Conservation (phyloP, 1,139 yeast genomes). For the Sugiyamaella xylanicola region DNA sequence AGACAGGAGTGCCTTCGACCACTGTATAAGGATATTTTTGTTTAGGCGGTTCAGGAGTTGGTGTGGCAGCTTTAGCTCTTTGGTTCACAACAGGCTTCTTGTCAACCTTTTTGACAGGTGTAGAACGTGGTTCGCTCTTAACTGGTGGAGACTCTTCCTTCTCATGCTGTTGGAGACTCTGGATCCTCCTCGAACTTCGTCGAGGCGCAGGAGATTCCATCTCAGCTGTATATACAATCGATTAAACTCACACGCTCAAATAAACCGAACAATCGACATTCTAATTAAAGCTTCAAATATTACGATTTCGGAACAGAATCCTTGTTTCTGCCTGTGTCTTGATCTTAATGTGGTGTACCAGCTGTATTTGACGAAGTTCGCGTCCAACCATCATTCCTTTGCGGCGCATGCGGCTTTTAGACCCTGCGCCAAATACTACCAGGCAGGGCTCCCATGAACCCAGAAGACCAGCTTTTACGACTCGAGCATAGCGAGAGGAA, state of each 20-base stretch:
- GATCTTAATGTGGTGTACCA: too few relatives aligned
- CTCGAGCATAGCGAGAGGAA: too few relatives aligned
- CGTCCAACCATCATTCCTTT: not conserved
- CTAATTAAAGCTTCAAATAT: too few relatives aligned
- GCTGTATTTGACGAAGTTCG: not conserved
- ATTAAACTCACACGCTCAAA: not conserved
- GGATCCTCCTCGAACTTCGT: conserved; percentile 21
- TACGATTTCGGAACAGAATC: too few relatives aligned
- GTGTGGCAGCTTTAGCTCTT: not conserved
- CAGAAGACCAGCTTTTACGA: too few relatives aligned
- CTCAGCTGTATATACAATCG: not conserved
- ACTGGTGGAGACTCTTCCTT: not conserved
- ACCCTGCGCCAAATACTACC: not conserved
- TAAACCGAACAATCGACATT: not conserved
- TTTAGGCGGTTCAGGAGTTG: conserved; percentile 8
- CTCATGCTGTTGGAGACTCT: conserved; percentile 16
- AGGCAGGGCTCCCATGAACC: too few relatives aligned
- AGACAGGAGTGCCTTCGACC: conserved; percentile 70
- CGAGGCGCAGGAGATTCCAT: conserved; percentile 22
- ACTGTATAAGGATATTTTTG: conserved; percentile 62
- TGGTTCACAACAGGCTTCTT: conserved; percentile 1
- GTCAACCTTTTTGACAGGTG: not conserved
- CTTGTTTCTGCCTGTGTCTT: too few relatives aligned
- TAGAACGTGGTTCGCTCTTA: not conserved
- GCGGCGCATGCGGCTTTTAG: not conserved